phyloP scores from a whole-genome alignment of 176 grass and related monocot genomes.

The Rhynchospora pubera region DNA sequence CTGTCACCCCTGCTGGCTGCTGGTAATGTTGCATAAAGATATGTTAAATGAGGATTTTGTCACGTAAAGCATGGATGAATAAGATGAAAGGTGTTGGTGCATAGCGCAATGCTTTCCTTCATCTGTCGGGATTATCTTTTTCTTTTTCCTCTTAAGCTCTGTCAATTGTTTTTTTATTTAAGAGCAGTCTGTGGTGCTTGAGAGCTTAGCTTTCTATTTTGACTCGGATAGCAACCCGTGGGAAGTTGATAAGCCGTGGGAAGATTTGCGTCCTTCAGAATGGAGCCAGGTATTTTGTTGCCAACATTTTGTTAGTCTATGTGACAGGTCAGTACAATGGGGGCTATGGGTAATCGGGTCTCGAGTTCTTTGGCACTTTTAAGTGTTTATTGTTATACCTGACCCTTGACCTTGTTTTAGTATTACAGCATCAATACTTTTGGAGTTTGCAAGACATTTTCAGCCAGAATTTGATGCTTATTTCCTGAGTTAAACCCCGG shows the following conservation, averaged over 20 bases:
- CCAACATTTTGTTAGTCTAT: not conserved
- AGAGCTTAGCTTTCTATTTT: conserved; percentile 93
- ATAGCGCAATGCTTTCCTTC: conserved; percentile 6
- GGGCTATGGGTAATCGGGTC: not conserved
- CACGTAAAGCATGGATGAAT: not conserved
- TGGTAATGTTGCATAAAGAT: not conserved
- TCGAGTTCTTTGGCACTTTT: not conserved
- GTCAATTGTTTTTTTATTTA: not conserved
- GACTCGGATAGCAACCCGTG: conserved; percentile 87
- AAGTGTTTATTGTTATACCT: not conserved
- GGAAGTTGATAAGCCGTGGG: conserved; percentile 69
- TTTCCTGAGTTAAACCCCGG: too few species aligned
- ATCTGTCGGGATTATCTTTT: not conserved
- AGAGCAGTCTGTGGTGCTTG: conserved; percentile 85
- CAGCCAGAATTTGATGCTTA: not conserved
- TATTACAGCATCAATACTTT: not conserved
- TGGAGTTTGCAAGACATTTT: not conserved
- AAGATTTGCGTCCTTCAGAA: conserved; percentile 86
- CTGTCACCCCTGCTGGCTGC: not conserved
- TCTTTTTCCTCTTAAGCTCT: not conserved
- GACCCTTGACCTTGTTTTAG: not conserved
- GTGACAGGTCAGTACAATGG: not conserved
- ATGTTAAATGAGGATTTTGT: not conserved
- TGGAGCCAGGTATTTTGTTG: conserved; percentile 70
- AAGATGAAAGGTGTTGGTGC: not conserved